These are phyloP conservation scores for Earliella scabrosa DNA, from an alignment of 1,284 basidiomycete species.

Conservation along the genomic window DNA sequence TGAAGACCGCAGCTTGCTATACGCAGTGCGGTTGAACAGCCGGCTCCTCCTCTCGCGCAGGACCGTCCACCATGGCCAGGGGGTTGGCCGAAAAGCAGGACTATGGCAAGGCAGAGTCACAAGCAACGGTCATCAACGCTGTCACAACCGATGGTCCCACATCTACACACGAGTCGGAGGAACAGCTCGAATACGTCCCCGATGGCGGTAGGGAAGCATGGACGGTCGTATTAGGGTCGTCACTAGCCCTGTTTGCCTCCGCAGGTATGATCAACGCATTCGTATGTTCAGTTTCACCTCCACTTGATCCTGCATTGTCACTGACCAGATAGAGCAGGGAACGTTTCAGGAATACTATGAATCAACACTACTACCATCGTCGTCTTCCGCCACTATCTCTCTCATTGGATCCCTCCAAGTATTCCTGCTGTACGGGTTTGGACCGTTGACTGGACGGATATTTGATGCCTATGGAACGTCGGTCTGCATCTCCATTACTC, in stretches of 20 bases:
- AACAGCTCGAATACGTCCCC: slow-evolving; percentile 14
- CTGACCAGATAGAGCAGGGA: too few species aligned
- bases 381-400: slow-evolving; percentile 35
- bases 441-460: slow-evolving; percentile 37
- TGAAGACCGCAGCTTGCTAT: too few species aligned
- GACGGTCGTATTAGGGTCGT: slow-evolving; percentile 22
- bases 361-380: slow-evolving; percentile 20
- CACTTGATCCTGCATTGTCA: neutral
- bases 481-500: slow-evolving; percentile 6
- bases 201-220: slow-evolving; percentile 21
- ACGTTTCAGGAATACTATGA: slow-evolving; percentile 26
- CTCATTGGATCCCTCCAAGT: slow-evolving; percentile 50
- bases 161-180: neutral
- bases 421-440: slow-evolving; percentile 41
- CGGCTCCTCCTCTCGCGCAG: too few species aligned
- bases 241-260: slow-evolving; percentile 21
- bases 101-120: neutral
- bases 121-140: neutral
- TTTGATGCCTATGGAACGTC: slow-evolving; percentile 41
- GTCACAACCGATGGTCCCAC: neutral
- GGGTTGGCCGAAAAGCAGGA: too few species aligned
- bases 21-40: too few species aligned
- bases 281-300: slow-evolving; percentile 3
- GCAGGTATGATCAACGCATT: slow-evolving; percentile 26
- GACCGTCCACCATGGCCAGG: too few species aligned